A percentile compares a stretch with the other conserved stretches of the same genome.
Conservation (phyloP, 1,284 basidiomycete species). For the Leucoagaricus sp. region DNA sequence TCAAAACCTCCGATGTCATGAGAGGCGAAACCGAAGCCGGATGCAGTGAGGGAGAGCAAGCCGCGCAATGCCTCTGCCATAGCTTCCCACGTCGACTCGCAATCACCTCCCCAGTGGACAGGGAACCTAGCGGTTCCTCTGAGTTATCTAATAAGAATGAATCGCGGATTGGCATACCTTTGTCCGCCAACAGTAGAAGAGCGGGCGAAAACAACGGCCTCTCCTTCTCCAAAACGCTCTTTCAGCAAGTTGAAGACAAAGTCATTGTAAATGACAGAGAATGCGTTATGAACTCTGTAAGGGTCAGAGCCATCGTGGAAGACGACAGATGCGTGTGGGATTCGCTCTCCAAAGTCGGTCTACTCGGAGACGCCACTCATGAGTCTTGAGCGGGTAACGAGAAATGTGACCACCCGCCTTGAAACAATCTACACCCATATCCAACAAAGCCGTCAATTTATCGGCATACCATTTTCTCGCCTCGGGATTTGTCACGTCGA, state of each 20-base stretch:
- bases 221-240: conserved; percentile 58
- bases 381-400: background rate
- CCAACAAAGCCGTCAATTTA: conserved; percentile 61
- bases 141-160: background rate
- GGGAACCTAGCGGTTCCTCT: conserved; percentile 26
- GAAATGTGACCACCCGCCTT: conserved; percentile 44
- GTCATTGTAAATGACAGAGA: conserved; percentile 69
- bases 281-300: conserved; percentile 65
- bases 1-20: conserved; percentile 81
- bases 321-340: conserved; percentile 61
- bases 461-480: conserved; percentile 67
- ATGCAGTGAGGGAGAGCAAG: conserved; percentile 62
- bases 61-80: conserved; percentile 78
- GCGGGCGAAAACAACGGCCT: conserved; percentile 72
- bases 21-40: conserved; percentile 71
- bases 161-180: conserved; percentile 45
- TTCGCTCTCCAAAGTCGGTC: conserved; percentile 65
- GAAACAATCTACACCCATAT: conserved; percentile 72
- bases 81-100: conserved; percentile 76
- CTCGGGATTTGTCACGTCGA: conserved; percentile 73
- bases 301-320: conserved; percentile 75
- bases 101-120: conserved; percentile 78
- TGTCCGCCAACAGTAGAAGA: conserved; percentile 70
- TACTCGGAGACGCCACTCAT: conserved; percentile 10
- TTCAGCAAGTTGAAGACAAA: conserved; percentile 66